Base-by-base conservation (phyloP, 768 basidiomycete genomes). In the Boletus rex-veris region DNA sequence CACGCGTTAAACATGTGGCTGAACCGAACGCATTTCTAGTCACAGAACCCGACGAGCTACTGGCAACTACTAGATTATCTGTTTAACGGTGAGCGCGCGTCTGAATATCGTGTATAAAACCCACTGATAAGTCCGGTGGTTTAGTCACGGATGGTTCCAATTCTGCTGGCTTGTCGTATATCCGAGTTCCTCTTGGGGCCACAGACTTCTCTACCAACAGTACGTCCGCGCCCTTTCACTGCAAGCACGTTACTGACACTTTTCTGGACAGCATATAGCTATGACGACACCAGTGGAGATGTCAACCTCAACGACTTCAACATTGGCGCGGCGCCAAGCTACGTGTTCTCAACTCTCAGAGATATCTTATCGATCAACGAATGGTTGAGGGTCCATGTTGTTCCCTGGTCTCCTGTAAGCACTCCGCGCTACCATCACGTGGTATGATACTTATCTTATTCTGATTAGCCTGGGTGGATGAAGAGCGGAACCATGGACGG, bases 391-490 rank as follows among this genome's bases (percentile, higher is more conserved):
- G 72, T 87, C 18, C 83, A 86, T 56, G 56, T 87, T 7, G 48
- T 85, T 15, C 85, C 89, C 6, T 90, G 89, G 89, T 88, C 86
- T 26, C 86, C 87, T 3, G 88, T 88, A 64, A 56, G 79, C 71
- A 24, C 7, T 9, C 18, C 10, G 6, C n/a, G 30, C 2, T n/a
- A 21, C 14, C 15, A 15, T 24, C 2, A 33, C 16, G 16, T 33
- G n/a, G 9, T 33, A 6, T 7, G 30, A 39, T 16, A 24, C 21
- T 24, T 24, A 54, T 24, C 41, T 57, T 48, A 54, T 15, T 5
- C 1, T 33, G 21, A 42, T 38, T 52, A 89, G 86, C 88, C 89
- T 10, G 85, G 73, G 5, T 91, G 89, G 88, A 88, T 89, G 86
- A 90, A 90, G 68, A 74, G 71, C 45, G 81, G 77, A 52, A 79